Conservation (phyloP, 139 green algal species). For the Tetradesmus obliquus region DNA sequence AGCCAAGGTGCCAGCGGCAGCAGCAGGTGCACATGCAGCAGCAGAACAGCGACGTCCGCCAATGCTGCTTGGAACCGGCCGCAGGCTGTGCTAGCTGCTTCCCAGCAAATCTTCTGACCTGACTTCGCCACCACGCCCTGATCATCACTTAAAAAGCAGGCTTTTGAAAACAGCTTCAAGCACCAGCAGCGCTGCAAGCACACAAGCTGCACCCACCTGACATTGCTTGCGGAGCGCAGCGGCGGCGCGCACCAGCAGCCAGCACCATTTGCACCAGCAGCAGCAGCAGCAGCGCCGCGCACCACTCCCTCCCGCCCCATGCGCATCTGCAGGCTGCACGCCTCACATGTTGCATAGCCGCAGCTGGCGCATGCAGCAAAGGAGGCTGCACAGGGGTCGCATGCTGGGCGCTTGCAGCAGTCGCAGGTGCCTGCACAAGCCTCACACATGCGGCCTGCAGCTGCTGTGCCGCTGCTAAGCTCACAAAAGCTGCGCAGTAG, state of each 20-base stretch:
- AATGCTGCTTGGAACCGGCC: not conserved
- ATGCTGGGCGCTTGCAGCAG: constrained; percentile 26
- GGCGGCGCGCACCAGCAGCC: constrained; percentile 36
- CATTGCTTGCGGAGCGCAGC: constrained; percentile 8
- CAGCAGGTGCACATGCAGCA: not conserved
- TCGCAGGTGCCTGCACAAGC: constrained; percentile 30
- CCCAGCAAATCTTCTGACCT: not conserved
- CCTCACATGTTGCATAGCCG: constrained; percentile 33
- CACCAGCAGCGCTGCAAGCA: not conserved
- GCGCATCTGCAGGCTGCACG: constrained; percentile 8
- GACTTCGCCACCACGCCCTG: too few species aligned
- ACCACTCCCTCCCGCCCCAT: not conserved
- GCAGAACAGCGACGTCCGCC: not conserved
- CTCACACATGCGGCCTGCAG: constrained; percentile 20
- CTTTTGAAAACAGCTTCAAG: not conserved
- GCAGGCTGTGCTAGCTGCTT: not conserved
- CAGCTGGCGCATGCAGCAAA: constrained; percentile 29
- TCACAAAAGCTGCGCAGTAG: constrained; percentile 17
- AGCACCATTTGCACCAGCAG: not conserved
- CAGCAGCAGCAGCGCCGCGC: not conserved
- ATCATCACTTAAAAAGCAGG: not conserved
- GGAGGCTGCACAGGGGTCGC: not conserved
- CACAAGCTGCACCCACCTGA: constrained; percentile 21
- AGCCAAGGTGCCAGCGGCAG: not conserved
- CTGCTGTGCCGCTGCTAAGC: not conserved